Evolutionary conservation across 2,329 filamentous ascomycete species (phyloP).

Genomic region (Trichoderma sp.): DNA sequence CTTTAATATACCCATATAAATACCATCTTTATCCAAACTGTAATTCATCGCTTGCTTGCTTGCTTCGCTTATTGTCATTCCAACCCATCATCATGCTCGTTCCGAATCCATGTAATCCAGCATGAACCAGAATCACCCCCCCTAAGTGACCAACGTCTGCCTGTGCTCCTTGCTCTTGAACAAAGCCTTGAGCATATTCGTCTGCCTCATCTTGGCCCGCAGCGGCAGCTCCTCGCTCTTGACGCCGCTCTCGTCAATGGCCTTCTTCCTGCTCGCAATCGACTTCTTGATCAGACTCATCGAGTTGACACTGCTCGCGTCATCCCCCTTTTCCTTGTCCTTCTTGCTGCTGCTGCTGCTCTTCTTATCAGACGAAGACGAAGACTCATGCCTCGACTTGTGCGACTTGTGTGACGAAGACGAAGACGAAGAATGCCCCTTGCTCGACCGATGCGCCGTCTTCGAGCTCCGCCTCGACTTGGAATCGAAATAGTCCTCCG

Average conservation of each 20-base stretch:
- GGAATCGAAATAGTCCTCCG: constrained; percentile 47
- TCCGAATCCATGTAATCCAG: not conserved
- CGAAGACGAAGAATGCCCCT: constrained; percentile 37
- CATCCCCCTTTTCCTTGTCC: constrained; percentile 4
- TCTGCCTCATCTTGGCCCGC: constrained; percentile 48
- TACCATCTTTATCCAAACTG: not conserved
- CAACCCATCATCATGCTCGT: not conserved
- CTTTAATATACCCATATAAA: not conserved
- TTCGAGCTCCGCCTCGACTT: constrained; percentile 42
- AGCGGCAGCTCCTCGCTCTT: constrained; percentile 44
- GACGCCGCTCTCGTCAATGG: constrained; percentile 43
- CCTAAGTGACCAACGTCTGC: not conserved
- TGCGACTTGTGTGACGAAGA: constrained; percentile 31
- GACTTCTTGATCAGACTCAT: constrained; percentile 37
- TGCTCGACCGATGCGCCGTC: constrained; percentile 39
- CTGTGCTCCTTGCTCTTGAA: constrained; percentile 56
- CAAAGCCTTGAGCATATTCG: constrained; percentile 60
- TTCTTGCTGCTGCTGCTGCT: constrained; percentile 8
- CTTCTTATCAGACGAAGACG: constrained; percentile 31
- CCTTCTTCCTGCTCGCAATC: constrained; percentile 40
- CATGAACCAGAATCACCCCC: not conserved
- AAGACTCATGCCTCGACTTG: constrained; percentile 37
- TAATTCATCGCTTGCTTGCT: constrained; percentile 17
- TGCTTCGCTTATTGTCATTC: not conserved
- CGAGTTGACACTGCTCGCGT: constrained; percentile 44